Evolutionary conservation across 2,329 filamentous ascomycete species (phyloP).

Genomic region (Pezicula rhizophila): DNA sequence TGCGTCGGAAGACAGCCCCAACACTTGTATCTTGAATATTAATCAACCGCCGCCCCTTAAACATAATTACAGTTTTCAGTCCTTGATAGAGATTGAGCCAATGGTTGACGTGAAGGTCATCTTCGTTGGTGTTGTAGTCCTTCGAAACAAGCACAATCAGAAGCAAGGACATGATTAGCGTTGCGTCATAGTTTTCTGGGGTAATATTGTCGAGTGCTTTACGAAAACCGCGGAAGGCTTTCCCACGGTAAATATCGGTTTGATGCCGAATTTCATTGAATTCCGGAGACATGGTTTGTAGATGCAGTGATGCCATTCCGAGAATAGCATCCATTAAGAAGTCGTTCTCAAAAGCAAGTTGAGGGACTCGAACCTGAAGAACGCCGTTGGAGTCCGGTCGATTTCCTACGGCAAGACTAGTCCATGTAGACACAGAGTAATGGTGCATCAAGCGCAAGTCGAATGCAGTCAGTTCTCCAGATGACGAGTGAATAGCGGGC

Average conservation of each 20-base stretch:
- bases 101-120: constrained; percentile 18
- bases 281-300: constrained; percentile 14
- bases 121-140: constrained; percentile 6
- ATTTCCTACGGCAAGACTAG: constrained; percentile 11
- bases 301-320: constrained; percentile 22
- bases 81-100: constrained; percentile 23
- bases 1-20: constrained; percentile 18
- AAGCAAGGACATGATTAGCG: constrained; percentile 20
- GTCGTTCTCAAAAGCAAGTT: constrained; percentile 23
- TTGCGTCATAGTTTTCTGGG: constrained; percentile 18
- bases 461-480: constrained; percentile 11
- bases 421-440: constrained; percentile 20
- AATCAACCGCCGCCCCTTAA: background rate
- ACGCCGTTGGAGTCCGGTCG: constrained; percentile 6
- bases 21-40: constrained; percentile 8
- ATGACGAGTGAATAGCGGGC: constrained; percentile 11
- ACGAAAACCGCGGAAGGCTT: constrained; percentile 19
- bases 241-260: constrained; percentile 18
- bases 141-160: constrained; percentile 19
- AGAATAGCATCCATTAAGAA: constrained; percentile 22
- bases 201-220: constrained; percentile 11
- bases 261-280: constrained; percentile 7
- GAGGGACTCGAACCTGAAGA: constrained; percentile 16
- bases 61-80: constrained; percentile 10
- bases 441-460: constrained; percentile 24